Conservation (phyloP, 1,284 basidiomycete species). For the Ceratobasidium sp. region DNA sequence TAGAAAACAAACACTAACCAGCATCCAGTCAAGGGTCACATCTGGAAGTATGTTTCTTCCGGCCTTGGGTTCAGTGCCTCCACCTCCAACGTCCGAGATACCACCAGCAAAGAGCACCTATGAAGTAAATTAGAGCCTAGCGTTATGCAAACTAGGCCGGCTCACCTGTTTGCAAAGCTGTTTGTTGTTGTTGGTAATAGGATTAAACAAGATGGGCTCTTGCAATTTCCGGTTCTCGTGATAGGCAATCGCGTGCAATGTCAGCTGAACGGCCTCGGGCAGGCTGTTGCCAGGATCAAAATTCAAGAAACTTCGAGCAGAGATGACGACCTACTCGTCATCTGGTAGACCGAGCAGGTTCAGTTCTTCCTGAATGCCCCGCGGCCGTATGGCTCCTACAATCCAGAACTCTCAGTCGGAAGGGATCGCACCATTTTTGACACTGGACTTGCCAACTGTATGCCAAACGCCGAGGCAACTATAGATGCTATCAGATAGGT, state of each 20-base stretch:
- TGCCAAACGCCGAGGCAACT: conserved; percentile 40
- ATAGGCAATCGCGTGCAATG: conserved; percentile 44
- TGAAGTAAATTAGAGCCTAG: no score
- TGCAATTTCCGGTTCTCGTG: conserved; percentile 45
- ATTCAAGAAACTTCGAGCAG: background rate
- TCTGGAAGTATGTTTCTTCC: background rate
- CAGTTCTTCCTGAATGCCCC: background rate
- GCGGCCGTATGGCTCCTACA: conserved; percentile 21
- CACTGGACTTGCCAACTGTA: conserved; percentile 17
- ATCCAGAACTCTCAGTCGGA: background rate
- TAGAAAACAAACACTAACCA: background rate
- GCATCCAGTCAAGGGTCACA: conserved; percentile 27
- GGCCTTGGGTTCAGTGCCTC: background rate
- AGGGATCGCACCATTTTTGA: background rate
- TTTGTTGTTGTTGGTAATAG: background rate
- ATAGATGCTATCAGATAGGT: background rate
- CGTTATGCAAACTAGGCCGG: no score
- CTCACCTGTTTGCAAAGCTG: conserved; percentile 24
- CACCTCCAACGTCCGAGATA: conserved; percentile 46
- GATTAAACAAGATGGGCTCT: conserved; percentile 9
- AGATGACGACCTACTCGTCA: conserved; percentile 5
- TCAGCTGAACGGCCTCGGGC: conserved; percentile 25
- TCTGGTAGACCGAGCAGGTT: conserved; percentile 21
- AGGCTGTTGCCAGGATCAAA: conserved; percentile 20
- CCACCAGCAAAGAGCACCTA: conserved; percentile 44